phyloP scores from a whole-genome alignment of 1,139 yeast genomes.

The Pichia sp. region DNA sequence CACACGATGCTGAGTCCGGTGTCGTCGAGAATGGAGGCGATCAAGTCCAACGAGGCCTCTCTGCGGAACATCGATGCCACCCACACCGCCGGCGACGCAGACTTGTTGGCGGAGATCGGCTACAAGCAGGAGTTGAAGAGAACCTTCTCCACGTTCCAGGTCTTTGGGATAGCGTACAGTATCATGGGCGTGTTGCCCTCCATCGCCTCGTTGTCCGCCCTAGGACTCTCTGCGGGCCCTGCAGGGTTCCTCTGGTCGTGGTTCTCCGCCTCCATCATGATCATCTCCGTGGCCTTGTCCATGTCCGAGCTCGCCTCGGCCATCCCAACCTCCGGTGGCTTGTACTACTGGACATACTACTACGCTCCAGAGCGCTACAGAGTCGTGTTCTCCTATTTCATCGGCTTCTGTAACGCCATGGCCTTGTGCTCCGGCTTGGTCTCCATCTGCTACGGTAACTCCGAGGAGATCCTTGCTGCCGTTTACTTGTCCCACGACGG shows the following conservation, averaged over 20 bases:
- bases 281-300: constrained; percentile 47
- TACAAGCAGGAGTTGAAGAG: constrained; percentile 50
- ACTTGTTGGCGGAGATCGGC: constrained; percentile 45
- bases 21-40: constrained; percentile 21
- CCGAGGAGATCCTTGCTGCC: constrained; percentile 50
- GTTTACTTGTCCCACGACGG: constrained; percentile 47
- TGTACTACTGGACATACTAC: constrained; percentile 54
- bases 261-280: constrained; percentile 51
- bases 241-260: constrained; percentile 66
- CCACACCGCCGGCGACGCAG: constrained; percentile 36
- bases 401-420: constrained; percentile 57
- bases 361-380: constrained; percentile 48
- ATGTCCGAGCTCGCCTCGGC: constrained; percentile 63
- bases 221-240: constrained; percentile 48
- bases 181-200: constrained; percentile 53
- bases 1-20: constrained; percentile 18
- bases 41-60: constrained; percentile 24
- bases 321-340: constrained; percentile 69
- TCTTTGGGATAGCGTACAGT: constrained; percentile 51
- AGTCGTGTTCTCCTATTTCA: constrained; percentile 48
- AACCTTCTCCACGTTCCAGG: constrained; percentile 46
- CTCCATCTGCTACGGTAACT: constrained; percentile 57
- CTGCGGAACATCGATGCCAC: constrained; percentile 31
- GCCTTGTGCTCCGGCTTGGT: constrained; percentile 57
- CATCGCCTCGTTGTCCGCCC: constrained; percentile 38